Percentiles rank a stretch among this genome's conserved stretches.
Evolutionary conservation across 306 rosid species (phyloP).

Genomic region (Cucurbita argyrosperma): DNA sequence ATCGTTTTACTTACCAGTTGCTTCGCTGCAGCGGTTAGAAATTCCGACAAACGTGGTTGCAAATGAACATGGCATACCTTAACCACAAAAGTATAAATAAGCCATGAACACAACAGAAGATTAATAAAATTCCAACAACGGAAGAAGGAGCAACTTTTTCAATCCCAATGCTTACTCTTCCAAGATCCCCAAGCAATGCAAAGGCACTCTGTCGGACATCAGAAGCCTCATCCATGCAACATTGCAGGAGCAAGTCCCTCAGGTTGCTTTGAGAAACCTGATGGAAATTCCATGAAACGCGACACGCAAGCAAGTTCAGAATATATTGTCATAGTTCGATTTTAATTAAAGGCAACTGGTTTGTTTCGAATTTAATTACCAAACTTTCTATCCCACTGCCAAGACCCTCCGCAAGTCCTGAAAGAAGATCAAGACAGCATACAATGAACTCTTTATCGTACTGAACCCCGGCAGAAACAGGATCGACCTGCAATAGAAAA

Average conservation of each 20-base stretch:
- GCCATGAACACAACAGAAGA: not conserved
- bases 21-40: constrained; percentile 75
- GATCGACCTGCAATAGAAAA: constrained; percentile 60
- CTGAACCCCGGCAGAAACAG: constrained; percentile 64
- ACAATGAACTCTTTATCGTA: constrained; percentile 92
- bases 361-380: constrained; percentile 33
- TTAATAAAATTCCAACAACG: too few species aligned
- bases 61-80: constrained; percentile 86
- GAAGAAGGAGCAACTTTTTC: not conserved
- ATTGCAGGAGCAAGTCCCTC: constrained; percentile 70
- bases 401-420: constrained; percentile 97
- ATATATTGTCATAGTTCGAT: not conserved
- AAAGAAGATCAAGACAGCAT: constrained; percentile 91
- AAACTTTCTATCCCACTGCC: constrained; percentile 97
- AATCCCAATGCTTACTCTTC: constrained; percentile 52
- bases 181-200: constrained; percentile 96
- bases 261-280: constrained; percentile 81
- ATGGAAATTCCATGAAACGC: constrained; percentile 4
- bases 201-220: constrained; percentile 96
- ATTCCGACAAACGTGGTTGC: constrained; percentile 67
- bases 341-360: not conserved
- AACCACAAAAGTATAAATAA: constrained; percentile 14
- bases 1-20: constrained; percentile 57
- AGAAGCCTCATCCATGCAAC: constrained; percentile 79
- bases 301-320: constrained; percentile 9